phyloP scores from a whole-genome alignment of 2,329 filamentous ascomycete genomes.

The Calcarisporium arbuscula region DNA sequence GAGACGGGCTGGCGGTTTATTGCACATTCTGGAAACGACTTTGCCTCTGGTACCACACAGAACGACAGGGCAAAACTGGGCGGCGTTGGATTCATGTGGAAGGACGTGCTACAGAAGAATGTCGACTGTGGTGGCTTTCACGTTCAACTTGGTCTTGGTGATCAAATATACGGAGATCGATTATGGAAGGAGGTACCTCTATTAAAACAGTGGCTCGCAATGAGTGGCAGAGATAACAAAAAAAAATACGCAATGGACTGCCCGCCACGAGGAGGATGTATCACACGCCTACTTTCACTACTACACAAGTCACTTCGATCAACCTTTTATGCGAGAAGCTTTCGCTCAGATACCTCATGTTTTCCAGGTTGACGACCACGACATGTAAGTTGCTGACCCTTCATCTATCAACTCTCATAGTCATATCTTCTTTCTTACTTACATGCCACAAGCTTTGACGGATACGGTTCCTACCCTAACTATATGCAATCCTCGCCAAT shows the following conservation, averaged over 20 bases:
- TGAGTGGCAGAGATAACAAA: conserved; percentile 86
- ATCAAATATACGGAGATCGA: conserved; percentile 92
- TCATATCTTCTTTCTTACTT: background rate
- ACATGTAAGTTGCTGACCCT: conserved; percentile 69
- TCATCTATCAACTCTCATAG: conserved; percentile 11
- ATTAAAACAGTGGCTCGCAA: conserved; percentile 90
- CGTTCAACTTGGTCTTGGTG: conserved; percentile 82
- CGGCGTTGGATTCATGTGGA: conserved; percentile 96
- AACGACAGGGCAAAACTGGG: conserved; percentile 81
- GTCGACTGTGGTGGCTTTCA: conserved; percentile 95
- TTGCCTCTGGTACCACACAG: conserved; percentile 78
- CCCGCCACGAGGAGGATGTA: conserved; percentile 90
- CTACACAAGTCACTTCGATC: conserved; percentile 97
- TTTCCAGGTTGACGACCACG: conserved; percentile 89
- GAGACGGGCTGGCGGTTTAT: conserved; percentile 96
- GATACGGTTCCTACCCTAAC: conserved; percentile 93
- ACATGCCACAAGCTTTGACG: conserved; percentile 69
- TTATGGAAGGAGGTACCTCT: conserved; percentile 94
- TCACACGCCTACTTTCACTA: conserved; percentile 98
- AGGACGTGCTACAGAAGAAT: conserved; percentile 96
- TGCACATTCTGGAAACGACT: conserved; percentile 93
- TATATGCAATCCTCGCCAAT: conserved; percentile 98
- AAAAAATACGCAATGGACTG: conserved; percentile 89
- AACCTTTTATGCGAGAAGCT: conserved; percentile 87
- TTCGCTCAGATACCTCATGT: conserved; percentile 97